phyloP scores from a whole-genome alignment of 2,329 filamentous ascomycete species.

The Ceratocystiopsis brevicomis region DNA sequence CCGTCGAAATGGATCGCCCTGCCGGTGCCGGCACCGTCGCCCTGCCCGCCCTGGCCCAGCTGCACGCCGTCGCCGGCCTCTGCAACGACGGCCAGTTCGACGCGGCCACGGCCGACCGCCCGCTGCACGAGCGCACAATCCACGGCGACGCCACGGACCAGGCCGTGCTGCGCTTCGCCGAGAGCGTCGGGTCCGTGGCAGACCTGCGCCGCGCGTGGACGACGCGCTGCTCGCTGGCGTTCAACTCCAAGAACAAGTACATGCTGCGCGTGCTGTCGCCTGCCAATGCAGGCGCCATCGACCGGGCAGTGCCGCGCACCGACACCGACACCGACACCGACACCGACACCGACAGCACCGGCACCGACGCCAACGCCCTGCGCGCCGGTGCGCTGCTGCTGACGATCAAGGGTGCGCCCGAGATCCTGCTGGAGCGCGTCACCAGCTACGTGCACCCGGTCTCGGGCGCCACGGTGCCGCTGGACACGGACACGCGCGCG shows the following conservation, averaged over 20 bases:
- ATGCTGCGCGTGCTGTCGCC: slow-evolving; percentile 47
- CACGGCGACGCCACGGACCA: slow-evolving; percentile 62
- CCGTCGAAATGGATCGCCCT: not conserved
- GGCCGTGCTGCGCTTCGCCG: slow-evolving; percentile 53
- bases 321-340: slow-evolving; percentile 9
- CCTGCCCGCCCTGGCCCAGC: slow-evolving; percentile 28
- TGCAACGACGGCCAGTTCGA: slow-evolving; percentile 66
- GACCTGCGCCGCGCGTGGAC: slow-evolving; percentile 44
- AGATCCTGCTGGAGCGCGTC: slow-evolving; percentile 49
- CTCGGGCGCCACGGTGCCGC: slow-evolving; percentile 31
- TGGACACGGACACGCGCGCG: slow-evolving; percentile 26
- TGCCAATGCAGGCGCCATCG: slow-evolving; percentile 9
- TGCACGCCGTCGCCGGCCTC: slow-evolving; percentile 42
- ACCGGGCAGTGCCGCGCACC: not conserved
- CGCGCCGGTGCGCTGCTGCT: slow-evolving; percentile 26
- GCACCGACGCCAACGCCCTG: slow-evolving; percentile 15
- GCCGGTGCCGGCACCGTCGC: not conserved
- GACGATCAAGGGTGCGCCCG: slow-evolving; percentile 65
- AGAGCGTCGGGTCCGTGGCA: slow-evolving; percentile 39
- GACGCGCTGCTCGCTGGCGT: slow-evolving; percentile 48
- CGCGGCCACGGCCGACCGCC: slow-evolving; percentile 37
- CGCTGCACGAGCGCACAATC: slow-evolving; percentile 42
- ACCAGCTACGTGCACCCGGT: slow-evolving; percentile 30
- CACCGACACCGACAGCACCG: not conserved
- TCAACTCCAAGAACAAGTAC: slow-evolving; percentile 73